Percentiles rank a stretch among this genome's conserved stretches.
These are phyloP conservation scores for Fusarium pseudograminearum DNA, from an alignment of 2,329 filamentous ascomycete genomes.

Conservation along the genomic window DNA sequence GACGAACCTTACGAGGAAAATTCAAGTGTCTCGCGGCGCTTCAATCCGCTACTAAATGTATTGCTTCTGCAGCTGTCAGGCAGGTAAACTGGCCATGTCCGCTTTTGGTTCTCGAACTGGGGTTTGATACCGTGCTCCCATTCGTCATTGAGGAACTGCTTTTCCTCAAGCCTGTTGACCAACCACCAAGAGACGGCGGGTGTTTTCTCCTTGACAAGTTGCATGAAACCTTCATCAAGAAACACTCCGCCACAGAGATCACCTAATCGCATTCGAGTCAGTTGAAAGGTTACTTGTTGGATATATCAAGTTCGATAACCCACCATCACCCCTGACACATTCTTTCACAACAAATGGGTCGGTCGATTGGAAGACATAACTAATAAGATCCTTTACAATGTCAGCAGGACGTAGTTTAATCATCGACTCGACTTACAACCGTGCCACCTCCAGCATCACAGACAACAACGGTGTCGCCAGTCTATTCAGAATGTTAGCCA, in stretches of 20 bases:
- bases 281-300: too few species aligned
- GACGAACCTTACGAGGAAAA: slow-evolving; percentile 4
- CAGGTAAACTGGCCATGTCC: slow-evolving; percentile 34
- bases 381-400: slow-evolving; percentile 55
- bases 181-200: slow-evolving; percentile 11
- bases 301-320: not conserved
- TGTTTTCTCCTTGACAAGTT: slow-evolving; percentile 45
- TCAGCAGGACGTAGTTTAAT: fast-evolving
- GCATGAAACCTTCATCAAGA: slow-evolving; percentile 54
- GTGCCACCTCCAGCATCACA: slow-evolving; percentile 56
- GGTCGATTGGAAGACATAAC: slow-evolving; percentile 48
- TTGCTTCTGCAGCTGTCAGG: slow-evolving; percentile 16
- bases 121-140: slow-evolving; percentile 53
- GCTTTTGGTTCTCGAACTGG: slow-evolving; percentile 38
- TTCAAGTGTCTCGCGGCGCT: slow-evolving; percentile 8
- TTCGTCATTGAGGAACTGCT: slow-evolving; percentile 41
- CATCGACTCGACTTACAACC: slow-evolving; percentile 40
- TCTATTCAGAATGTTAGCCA: not conserved
- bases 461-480: slow-evolving; percentile 48
- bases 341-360: slow-evolving; percentile 52
- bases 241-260: slow-evolving; percentile 56
- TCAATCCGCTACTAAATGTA: not conserved
- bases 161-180: slow-evolving; percentile 1
- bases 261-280: slow-evolving; percentile 39
- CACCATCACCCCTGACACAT: slow-evolving; percentile 54